phyloP scores from a whole-genome alignment of 2,329 filamentous ascomycete species.

The Cordyceps cicadae region DNA sequence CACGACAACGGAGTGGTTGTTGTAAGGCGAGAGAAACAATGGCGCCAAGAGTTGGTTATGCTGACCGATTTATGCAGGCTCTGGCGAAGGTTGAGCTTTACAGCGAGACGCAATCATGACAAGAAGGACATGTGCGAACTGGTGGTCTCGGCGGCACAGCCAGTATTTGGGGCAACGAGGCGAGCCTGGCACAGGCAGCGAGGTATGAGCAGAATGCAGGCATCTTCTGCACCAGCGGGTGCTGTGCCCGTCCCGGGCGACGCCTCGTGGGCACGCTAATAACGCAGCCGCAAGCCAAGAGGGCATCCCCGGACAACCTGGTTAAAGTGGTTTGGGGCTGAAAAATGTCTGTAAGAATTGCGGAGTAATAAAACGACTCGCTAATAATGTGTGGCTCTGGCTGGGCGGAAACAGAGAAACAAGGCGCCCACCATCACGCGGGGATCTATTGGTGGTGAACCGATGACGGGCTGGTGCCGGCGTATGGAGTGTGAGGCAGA shows the following conservation, averaged over 20 bases:
- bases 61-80: neutral
- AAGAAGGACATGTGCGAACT: neutral
- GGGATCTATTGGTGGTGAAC: constrained; percentile 4
- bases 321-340: neutral
- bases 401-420: neutral
- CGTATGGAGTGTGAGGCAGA: neutral
- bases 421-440: neutral
- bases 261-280: constrained; percentile 11
- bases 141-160: neutral
- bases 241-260: neutral
- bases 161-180: neutral
- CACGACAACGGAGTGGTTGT: neutral
- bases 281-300: constrained; percentile 4
- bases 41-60: neutral
- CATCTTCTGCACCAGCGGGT: neutral
- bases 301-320: neutral
- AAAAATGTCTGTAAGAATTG: neutral
- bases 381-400: neutral
- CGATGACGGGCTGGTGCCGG: constrained; percentile 5
- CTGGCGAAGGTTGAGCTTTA: neutral
- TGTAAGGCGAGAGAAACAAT: neutral
- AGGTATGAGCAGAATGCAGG: neutral
- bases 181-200: neutral
- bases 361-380: neutral
- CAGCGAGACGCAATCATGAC: neutral